phyloP scores from a whole-genome alignment of 306 rosid species.

The Ormosia emarginata region DNA sequence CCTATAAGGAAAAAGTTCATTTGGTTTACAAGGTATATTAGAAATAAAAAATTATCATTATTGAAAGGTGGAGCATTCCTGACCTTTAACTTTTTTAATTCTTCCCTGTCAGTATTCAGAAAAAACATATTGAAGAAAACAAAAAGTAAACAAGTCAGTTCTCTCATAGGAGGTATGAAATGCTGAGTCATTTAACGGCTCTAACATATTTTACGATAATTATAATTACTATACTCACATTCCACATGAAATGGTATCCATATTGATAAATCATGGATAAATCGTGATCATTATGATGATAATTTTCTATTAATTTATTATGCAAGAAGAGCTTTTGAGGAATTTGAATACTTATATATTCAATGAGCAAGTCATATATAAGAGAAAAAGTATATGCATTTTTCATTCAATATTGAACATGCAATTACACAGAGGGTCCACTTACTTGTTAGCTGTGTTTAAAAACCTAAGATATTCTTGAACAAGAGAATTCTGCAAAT shows the following conservation, averaged over 20 bases:
- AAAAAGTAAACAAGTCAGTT: constrained; percentile 10
- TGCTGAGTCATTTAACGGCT: background rate
- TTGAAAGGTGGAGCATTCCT: constrained; percentile 8
- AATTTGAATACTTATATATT: background rate
- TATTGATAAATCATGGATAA: background rate
- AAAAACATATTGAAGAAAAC: background rate
- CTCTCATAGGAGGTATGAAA: background rate
- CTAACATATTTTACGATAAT: background rate
- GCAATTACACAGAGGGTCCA: background rate
- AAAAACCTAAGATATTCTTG: constrained; percentile 57
- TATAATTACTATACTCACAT: background rate
- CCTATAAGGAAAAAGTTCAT: constrained; percentile 32
- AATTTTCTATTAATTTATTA: background rate
- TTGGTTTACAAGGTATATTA: background rate
- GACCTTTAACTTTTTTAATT: constrained; percentile 67
- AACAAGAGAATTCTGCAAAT: constrained; percentile 59
- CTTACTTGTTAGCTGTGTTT: constrained; percentile 86
- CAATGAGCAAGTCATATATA: background rate
- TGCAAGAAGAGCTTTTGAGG: background rate
- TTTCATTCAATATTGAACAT: background rate
- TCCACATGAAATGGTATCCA: background rate
- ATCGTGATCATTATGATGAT: background rate
- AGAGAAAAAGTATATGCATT: background rate
- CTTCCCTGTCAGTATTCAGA: constrained; percentile 50
- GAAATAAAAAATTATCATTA: background rate